Conservation (phyloP, 371 early-diverging fungal genomes). For the Saksenaea vasiformis region DNA sequence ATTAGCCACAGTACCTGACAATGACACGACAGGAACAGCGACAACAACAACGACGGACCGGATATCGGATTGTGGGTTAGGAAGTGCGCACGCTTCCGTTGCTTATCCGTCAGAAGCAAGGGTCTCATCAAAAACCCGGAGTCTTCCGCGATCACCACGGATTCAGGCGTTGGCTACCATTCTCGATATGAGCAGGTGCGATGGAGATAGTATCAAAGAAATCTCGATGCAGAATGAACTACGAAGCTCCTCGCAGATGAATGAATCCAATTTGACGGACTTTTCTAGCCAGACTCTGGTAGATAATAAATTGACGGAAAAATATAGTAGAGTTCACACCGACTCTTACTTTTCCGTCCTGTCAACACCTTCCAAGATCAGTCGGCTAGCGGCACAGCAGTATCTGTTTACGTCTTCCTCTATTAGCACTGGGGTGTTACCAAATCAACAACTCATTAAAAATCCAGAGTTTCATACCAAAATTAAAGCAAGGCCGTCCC, state of each 20-base stretch:
- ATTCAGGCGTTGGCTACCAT: not conserved
- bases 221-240: not conserved
- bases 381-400: conserved; percentile 23
- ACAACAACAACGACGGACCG: not conserved
- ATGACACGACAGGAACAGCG: not conserved
- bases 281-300: not conserved
- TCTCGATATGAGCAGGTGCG: not conserved
- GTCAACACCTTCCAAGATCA: conserved; percentile 26
- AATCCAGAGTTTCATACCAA: not conserved
- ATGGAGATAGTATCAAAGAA: not conserved
- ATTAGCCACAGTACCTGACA: not conserved
- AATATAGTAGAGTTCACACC: not conserved
- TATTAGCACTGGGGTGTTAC: not conserved
- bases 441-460: not conserved
- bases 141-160: not conserved
- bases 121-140: not conserved
- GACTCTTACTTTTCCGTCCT: conserved; percentile 21
- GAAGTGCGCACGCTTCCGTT: not conserved
- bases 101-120: conserved; percentile 1
- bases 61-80: not conserved
- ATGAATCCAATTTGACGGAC: not conserved
- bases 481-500: conserved; percentile 18
- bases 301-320: not conserved
- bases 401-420: conserved; percentile 25
- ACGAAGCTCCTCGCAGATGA: not conserved